Conservation (phyloP, 106 monocot species). For the Allium fistulosum region DNA sequence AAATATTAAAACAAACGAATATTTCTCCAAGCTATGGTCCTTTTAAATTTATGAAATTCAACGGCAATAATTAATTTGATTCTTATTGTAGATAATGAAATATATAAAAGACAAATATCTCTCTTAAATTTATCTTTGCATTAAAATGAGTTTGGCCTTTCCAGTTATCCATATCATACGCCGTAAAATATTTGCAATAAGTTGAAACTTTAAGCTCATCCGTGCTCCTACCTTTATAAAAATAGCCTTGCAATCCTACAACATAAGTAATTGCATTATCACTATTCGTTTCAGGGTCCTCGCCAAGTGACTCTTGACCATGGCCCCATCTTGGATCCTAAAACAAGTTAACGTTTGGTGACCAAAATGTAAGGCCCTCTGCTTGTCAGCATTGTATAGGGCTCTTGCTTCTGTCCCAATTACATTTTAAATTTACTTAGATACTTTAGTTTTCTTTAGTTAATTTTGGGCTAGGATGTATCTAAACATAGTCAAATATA, state of each 20-base stretch:
- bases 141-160: conserved; percentile 56
- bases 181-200: conserved; percentile 96
- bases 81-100: too few species aligned
- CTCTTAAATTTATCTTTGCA: conserved; percentile 77
- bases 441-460: too few species aligned
- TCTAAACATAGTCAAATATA: too few species aligned
- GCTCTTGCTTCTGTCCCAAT: conserved; percentile 66
- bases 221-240: conserved; percentile 2
- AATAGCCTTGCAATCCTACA: conserved; percentile 46
- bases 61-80: too few species aligned
- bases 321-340: conserved; percentile 91
- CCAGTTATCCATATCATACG: conserved; percentile 95
- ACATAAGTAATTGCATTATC: conserved; percentile 66
- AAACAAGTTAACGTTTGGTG: conserved; percentile 90
- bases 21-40: too few species aligned
- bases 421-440: too few species aligned
- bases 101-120: too few species aligned
- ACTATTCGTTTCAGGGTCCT: conserved; percentile 57
- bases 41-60: too few species aligned
- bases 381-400: conserved; percentile 76
- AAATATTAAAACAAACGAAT: too few species aligned
- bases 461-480: too few species aligned
- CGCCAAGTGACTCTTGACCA: conserved; percentile 92
- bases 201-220: conserved; percentile 64
- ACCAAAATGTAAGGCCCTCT: conserved; percentile 87